A percentile compares a stretch with the other conserved stretches of the same genome.
Conservation (phyloP, 2,329 filamentous ascomycete genomes). For the Pyrenochaeta sp. region DNA sequence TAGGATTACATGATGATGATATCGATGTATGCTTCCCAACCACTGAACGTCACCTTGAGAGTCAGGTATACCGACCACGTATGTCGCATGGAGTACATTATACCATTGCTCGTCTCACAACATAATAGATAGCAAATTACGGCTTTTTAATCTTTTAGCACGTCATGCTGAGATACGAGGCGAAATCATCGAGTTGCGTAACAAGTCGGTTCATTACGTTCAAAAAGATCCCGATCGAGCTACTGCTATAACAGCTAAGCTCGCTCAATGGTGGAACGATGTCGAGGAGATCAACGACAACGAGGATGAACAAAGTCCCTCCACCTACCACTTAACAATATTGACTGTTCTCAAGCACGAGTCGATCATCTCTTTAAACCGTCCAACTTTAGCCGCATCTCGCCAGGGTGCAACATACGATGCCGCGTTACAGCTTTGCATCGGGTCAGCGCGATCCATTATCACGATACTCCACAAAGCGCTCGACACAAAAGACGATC, state of each 20-base stretch:
- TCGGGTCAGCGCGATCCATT: conserved; percentile 60
- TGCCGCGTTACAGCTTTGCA: conserved; percentile 61
- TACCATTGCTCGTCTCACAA: not conserved
- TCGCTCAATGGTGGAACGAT: conserved; percentile 64
- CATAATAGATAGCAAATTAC: conserved; percentile 18
- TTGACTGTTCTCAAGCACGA: conserved; percentile 60
- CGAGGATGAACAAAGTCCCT: conserved; percentile 31
- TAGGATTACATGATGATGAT: conserved; percentile 65
- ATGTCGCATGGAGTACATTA: not conserved
- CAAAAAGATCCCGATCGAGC: conserved; percentile 55
- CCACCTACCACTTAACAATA: conserved; percentile 52
- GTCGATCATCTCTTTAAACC: conserved; percentile 60
- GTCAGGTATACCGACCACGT: conserved; percentile 19
- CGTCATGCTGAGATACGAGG: conserved; percentile 61
- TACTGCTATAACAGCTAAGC: conserved; percentile 58
- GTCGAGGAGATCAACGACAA: conserved; percentile 60
- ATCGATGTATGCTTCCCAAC: conserved; percentile 66
- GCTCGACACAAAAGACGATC: conserved; percentile 18
- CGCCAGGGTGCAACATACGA: conserved; percentile 56
- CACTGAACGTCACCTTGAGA: conserved; percentile 54
- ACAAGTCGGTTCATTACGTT: conserved; percentile 60
- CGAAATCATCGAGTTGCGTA: conserved; percentile 61
- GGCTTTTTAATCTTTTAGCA: conserved; percentile 46
- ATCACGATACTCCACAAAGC: conserved; percentile 53
- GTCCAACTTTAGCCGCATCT: conserved; percentile 59